Percentiles rank a stretch among this genome's conserved stretches.
Evolutionary conservation across 2,329 filamentous ascomycete species (phyloP).

Genomic region (Hymenoscyphus linearis): DNA sequence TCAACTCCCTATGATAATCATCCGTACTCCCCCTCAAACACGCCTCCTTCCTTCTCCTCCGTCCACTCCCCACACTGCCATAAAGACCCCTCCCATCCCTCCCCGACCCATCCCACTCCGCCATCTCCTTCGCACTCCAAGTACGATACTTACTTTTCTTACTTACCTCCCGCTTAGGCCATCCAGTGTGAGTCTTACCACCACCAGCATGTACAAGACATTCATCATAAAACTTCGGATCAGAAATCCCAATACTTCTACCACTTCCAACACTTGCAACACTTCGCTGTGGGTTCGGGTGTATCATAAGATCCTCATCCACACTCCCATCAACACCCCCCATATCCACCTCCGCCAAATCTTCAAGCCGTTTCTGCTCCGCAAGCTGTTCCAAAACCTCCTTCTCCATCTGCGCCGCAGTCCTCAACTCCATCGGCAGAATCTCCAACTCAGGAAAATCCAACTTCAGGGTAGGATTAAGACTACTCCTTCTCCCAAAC

Average conservation of each 20-base stretch:
- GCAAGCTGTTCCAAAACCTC: conserved; percentile 1
- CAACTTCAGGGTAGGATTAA: conserved; percentile 20
- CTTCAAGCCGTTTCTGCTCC: neutral
- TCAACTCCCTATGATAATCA: conserved; percentile 17
- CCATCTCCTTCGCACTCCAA: conserved; percentile 28
- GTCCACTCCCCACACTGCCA: neutral
- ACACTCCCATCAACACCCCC: conserved; percentile 3
- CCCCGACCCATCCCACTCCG: neutral
- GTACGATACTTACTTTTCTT: conserved; percentile 22
- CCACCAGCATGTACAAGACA: conserved; percentile 16
- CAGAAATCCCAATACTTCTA: conserved; percentile 25
- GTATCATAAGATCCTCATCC: neutral
- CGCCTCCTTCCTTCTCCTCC: conserved; percentile 10
- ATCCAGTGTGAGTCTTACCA: neutral
- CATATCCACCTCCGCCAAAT: conserved; percentile 4
- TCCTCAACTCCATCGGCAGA: conserved; percentile 15
- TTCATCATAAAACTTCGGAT: conserved; percentile 28
- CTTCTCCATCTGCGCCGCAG: conserved; percentile 5
- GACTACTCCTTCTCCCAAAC: conserved; percentile 23
- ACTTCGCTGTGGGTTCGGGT: neutral
- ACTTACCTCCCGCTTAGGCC: conserved; percentile 6
- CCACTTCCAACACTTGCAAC: too few relatives aligned
- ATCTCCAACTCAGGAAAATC: conserved; percentile 30
- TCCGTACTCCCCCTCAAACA: conserved; percentile 25
- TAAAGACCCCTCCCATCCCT: neutral